Conservation (phyloP, 2,329 filamentous ascomycete genomes). For the Immersiporthe knoxdaviesiana region DNA sequence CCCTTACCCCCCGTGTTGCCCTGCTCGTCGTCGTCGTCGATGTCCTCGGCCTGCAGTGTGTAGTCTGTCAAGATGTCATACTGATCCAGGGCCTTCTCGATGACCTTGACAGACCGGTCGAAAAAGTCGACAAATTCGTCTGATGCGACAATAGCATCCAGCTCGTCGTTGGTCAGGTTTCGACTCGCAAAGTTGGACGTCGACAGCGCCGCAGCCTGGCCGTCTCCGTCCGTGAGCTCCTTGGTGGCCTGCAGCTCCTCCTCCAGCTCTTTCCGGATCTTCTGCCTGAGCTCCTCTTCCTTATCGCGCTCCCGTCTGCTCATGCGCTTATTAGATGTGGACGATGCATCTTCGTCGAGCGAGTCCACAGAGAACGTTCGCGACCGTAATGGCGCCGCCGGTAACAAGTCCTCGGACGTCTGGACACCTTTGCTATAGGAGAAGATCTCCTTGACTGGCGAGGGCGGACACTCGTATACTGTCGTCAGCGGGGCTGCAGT, state of each 20-base stretch:
- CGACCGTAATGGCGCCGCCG: slow-evolving; percentile 52
- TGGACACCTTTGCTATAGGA: slow-evolving; percentile 98
- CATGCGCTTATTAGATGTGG: slow-evolving; percentile 70
- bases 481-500: slow-evolving; percentile 74
- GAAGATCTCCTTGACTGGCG: slow-evolving; percentile 79
- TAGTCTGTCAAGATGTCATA: slow-evolving; percentile 98
- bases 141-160: slow-evolving; percentile 87
- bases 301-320: slow-evolving; percentile 79
- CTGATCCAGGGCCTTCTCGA: slow-evolving; percentile 91
- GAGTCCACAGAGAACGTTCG: slow-evolving; percentile 59
- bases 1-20: slow-evolving; percentile 73
- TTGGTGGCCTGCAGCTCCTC: slow-evolving; percentile 82
- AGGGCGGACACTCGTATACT: slow-evolving; percentile 79
- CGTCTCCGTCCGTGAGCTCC: slow-evolving; percentile 58
- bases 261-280: slow-evolving; percentile 86
- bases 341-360: slow-evolving; percentile 64
- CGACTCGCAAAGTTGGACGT: slow-evolving; percentile 73
- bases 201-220: slow-evolving; percentile 47
- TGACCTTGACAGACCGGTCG: slow-evolving; percentile 93
- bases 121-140: slow-evolving; percentile 95
- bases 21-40: slow-evolving; percentile 83
- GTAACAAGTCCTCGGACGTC: slow-evolving; percentile 76
- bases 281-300: slow-evolving; percentile 87
- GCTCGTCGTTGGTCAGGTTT: slow-evolving; percentile 79
- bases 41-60: slow-evolving; percentile 74